These are phyloP conservation scores for Ananas comosus DNA, from an alignment of 176 grass and related monocot genomes.

Conservation along the genomic window DNA sequence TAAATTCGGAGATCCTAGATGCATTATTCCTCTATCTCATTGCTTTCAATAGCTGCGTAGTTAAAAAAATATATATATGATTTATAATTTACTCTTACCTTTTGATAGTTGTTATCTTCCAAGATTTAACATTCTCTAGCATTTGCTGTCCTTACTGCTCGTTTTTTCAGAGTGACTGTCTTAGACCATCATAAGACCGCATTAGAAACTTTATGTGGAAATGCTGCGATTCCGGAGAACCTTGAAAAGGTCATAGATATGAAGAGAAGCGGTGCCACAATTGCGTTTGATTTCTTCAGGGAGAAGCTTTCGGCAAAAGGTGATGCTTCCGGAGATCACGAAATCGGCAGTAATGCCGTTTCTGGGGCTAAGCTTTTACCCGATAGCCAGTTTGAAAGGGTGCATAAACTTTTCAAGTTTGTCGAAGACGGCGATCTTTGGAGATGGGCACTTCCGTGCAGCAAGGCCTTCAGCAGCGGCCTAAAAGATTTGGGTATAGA, in stretches of 20 bases:
- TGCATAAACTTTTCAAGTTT: conserved; percentile 71
- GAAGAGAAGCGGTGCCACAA: conserved; percentile 83
- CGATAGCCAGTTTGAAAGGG: conserved; percentile 44
- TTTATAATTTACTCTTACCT: no score
- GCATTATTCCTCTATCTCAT: no score
- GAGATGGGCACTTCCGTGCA: conserved; percentile 65
- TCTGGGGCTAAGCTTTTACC: conserved; percentile 34
- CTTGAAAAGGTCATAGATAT: conserved; percentile 84
- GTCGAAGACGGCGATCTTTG: conserved; percentile 89
- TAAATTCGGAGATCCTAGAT: no score
- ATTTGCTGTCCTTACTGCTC: no score
- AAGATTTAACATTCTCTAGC: no score
- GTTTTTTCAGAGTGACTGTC: conserved; percentile 56
- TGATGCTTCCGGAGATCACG: conserved; percentile 22
- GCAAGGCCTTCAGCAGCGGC: conserved; percentile 82
- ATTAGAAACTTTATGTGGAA: conserved; percentile 48
- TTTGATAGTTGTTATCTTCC: no score
- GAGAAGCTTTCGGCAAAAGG: conserved; percentile 35
- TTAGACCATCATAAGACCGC: conserved; percentile 97
- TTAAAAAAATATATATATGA: no score
- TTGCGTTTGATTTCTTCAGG: conserved; percentile 87
- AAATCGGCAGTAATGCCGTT: conserved; percentile 4
- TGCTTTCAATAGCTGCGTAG: no score
- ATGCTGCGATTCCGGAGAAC: conserved; percentile 41
- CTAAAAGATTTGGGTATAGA: conserved; percentile 74